Evolutionary conservation across 2,329 filamentous ascomycete genomes (phyloP), one percentile per base, ranked within the genome.

Genomic region (Colletotrichum camelliae): DNA sequence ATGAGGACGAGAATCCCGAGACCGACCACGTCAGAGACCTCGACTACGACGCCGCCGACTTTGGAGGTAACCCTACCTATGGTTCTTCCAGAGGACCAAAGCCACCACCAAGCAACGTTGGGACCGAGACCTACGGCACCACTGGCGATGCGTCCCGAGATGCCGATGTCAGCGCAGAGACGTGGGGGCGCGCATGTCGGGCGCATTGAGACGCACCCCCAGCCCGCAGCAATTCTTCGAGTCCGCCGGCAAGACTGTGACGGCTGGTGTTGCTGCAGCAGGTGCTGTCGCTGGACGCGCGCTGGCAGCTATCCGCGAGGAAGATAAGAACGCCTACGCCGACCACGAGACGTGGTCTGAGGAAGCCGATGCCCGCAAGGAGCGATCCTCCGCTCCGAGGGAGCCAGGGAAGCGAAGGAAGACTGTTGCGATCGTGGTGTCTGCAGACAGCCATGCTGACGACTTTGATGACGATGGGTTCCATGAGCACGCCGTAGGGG

Each of bases 301-400:
- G 31, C 87, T 98, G 79, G 93, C 93, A 70, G 93, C 94, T 18
- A 97, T 97, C 78, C 91, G 94, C 71, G 95, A 98, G 83, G 96
- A 97, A 82, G 94, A 96, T 81, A 93, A 92, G 82, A 91, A 92
- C 77, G 94, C 94, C 67, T 97, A 94, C 83, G 93, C 92, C 78
- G 96, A 98, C 83, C 95, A 97, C 85, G 94, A 95, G 82, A 93
- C 95, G 68, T 98, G 96, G 96, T 96, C 94, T 16, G 96, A 98
- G 84, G 96, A 98, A 86, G 95, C 94, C 27, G 93, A 95, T 80
- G 90, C 94, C 65, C 92, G 94, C 81, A 87, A 87, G 79, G 87
- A 89, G 70, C 87, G 86, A 70, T 79, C 82, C 74, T 79, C 86
- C 48, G 80, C 83, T 75, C 74, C 83, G 74, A 77, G 82, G 79